phyloP scores from a whole-genome alignment of 1,284 basidiomycete species.

The Neolentinus lepideus region DNA sequence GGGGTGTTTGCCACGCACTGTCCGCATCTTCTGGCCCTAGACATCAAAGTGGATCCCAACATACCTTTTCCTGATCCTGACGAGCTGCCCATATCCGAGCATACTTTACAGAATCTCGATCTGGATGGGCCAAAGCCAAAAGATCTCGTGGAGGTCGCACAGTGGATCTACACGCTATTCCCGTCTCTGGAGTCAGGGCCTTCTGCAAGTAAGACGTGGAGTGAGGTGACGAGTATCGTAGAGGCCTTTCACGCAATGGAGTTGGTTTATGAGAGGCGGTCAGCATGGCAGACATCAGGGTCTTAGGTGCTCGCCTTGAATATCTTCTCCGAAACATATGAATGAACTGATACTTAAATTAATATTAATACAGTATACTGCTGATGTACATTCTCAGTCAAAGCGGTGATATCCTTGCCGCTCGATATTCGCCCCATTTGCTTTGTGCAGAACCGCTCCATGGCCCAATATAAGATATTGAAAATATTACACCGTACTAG shows the following conservation, averaged over 20 bases:
- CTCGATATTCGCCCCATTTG: too few species aligned
- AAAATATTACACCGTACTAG: too few species aligned
- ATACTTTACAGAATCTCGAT: background rate
- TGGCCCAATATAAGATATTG: too few species aligned
- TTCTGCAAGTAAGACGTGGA: background rate
- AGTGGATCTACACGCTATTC: background rate
- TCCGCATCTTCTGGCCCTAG: background rate
- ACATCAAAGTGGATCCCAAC: background rate
- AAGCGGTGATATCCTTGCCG: too few species aligned
- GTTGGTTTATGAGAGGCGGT: too few species aligned
- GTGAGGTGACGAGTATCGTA: background rate
- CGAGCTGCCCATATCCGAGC: background rate
- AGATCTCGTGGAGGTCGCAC: background rate
- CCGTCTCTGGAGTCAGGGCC: background rate
- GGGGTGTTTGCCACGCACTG: background rate
- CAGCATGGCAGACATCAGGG: too few species aligned
- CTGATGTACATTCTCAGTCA: too few species aligned
- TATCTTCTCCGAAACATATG: too few species aligned
- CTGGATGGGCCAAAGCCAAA: background rate
- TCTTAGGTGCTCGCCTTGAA: too few species aligned
- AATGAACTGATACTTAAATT: too few species aligned
- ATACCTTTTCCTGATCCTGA: background rate
- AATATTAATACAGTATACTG: too few species aligned
- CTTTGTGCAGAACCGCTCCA: too few species aligned
- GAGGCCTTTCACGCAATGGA: background rate